Evolutionary conservation across 495 filamentous ascomycete genomes (phyloP).

Genomic region (Penicillium goetzii): DNA sequence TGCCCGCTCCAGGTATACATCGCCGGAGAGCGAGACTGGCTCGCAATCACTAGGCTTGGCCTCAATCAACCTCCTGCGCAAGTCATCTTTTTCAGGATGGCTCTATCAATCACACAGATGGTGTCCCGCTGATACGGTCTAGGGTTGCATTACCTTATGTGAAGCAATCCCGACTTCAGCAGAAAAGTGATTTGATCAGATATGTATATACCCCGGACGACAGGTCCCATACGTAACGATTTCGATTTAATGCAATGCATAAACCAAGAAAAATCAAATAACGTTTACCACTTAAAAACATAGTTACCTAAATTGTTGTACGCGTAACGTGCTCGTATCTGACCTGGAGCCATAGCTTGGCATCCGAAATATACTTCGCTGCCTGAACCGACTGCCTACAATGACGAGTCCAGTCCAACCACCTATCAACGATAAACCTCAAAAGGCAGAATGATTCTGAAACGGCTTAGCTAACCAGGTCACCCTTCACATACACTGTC

Average conservation of each 20-base stretch:
- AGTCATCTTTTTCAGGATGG: neutral
- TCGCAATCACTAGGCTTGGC: neutral
- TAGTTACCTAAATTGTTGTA: neutral
- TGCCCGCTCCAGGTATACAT: neutral
- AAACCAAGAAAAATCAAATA: neutral
- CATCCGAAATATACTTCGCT: neutral
- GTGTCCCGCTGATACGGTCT: too few species aligned
- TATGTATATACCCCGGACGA: conserved; percentile 24
- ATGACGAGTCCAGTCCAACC: neutral
- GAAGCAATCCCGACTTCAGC: conserved; percentile 10
- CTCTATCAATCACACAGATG: neutral
- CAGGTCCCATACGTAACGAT: neutral
- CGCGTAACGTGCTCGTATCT: neutral
- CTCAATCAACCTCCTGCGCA: neutral
- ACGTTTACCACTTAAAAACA: neutral
- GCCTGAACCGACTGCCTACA: neutral
- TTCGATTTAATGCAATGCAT: neutral
- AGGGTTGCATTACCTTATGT: neutral
- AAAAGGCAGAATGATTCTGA: neutral
- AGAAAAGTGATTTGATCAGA: conserved; percentile 13
- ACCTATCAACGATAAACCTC: too few species aligned
- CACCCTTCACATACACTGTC: neutral
- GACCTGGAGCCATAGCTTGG: neutral
- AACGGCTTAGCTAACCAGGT: neutral
- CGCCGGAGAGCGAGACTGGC: neutral